These are phyloP conservation scores for Entoloma clypeatum DNA, from an alignment of 1,284 basidiomycete genomes.

Conservation along the genomic window DNA sequence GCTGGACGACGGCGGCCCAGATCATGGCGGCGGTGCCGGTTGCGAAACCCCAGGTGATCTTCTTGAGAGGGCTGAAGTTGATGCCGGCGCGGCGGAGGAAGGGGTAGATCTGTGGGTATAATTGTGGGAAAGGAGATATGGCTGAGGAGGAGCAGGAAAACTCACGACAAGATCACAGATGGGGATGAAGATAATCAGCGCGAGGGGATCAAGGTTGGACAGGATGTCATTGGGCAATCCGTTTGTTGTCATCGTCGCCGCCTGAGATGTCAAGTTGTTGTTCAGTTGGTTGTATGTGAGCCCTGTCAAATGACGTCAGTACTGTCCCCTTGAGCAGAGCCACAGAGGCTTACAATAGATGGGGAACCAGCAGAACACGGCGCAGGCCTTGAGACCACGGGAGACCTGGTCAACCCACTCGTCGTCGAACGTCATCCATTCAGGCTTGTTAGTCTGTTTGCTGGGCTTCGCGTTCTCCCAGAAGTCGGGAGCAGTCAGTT, in stretches of 20 bases:
- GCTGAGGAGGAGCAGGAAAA: background rate
- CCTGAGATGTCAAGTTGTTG: slow-evolving; percentile 79
- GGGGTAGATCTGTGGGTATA: slow-evolving; percentile 62
- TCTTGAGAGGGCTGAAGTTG: slow-evolving; percentile 71
- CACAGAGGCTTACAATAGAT: slow-evolving; percentile 53
- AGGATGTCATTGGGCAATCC: slow-evolving; percentile 81
- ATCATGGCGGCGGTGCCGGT: slow-evolving; percentile 58
- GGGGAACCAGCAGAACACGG: slow-evolving; percentile 77
- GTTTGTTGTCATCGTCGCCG: slow-evolving; percentile 67
- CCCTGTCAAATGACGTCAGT: slow-evolving; percentile 42
- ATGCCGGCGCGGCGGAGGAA: slow-evolving; percentile 58
- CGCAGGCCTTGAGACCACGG: slow-evolving; percentile 81
- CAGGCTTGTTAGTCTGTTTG: slow-evolving; percentile 41
- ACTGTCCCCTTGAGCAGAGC: slow-evolving; percentile 4
- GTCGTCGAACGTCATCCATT: slow-evolving; percentile 76
- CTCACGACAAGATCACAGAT: slow-evolving; percentile 57
- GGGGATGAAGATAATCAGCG: slow-evolving; percentile 73
- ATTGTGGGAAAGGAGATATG: background rate
- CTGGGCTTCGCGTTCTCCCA: slow-evolving; percentile 81
- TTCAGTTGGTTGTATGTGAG: slow-evolving; percentile 72
- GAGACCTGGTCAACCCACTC: slow-evolving; percentile 81
- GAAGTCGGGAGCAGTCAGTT: slow-evolving; percentile 60
- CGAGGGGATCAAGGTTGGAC: slow-evolving; percentile 77
- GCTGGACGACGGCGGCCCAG: slow-evolving; percentile 66
- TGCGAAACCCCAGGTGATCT: slow-evolving; percentile 74